A percentile compares a stretch with the other conserved stretches of the same genome.
These are phyloP conservation scores for Lantana camara DNA, from an alignment of 257 asterid species.

Conservation along the genomic window DNA sequence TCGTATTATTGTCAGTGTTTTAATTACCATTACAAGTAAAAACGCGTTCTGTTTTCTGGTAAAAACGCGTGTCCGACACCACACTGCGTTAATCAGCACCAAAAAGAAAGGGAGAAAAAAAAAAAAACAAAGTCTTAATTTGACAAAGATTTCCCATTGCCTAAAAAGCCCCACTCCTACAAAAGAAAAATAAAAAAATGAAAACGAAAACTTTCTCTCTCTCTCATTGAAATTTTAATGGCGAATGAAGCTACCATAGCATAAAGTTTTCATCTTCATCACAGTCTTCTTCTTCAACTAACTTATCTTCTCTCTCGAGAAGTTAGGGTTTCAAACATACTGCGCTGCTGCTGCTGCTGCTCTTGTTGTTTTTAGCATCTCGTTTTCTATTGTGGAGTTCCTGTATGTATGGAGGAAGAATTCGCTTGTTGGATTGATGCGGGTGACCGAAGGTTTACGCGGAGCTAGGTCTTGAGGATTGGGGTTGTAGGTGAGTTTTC, in stretches of 20 bases:
- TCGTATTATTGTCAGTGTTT: too few relatives aligned
- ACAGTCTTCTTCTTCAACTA: conserved; percentile 28
- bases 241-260: conserved; percentile 24
- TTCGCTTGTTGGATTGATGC: conserved; percentile 28
- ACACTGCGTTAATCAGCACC: conserved; percentile 1
- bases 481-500: conserved; percentile 21
- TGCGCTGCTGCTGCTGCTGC: not conserved
- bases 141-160: conserved; percentile 23
- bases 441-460: conserved; percentile 8
- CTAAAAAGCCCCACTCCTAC: conserved; percentile 16
- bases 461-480: conserved; percentile 17
- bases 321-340: conserved; percentile 1
- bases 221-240: conserved; percentile 29
- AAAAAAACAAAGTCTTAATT: not conserved
- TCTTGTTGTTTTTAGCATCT: not conserved
- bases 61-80: too few relatives aligned
- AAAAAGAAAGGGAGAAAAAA: not conserved
- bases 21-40: too few relatives aligned
- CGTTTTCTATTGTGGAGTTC: conserved; percentile 2
- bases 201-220: not conserved
- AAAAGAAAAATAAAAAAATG: not conserved
- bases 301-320: conserved; percentile 9
- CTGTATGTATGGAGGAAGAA: not conserved
- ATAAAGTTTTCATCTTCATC: conserved; percentile 25
- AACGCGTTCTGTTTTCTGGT: too few relatives aligned